phyloP scores from a whole-genome alignment of 208 protist species.

The Tritrichomonas foetus region DNA sequence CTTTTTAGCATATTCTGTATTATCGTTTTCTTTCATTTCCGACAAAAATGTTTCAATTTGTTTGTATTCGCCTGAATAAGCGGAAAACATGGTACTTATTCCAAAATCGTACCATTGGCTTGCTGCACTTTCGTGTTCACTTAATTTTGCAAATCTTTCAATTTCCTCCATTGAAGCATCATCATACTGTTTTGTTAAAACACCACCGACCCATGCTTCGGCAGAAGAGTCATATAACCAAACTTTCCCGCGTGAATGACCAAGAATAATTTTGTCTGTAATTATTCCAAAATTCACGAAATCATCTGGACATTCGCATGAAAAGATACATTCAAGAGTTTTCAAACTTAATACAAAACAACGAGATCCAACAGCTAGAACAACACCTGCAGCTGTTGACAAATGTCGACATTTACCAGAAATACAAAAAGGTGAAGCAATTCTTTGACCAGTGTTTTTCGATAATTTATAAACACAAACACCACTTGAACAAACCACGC shows the following conservation, averaged over 20 bases:
- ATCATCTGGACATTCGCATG: neutral
- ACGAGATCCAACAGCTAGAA: neutral
- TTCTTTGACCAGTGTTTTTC: neutral
- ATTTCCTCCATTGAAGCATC: neutral
- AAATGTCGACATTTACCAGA: neutral
- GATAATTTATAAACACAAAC: neutral
- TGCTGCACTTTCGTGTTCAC: neutral
- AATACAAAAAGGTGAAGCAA: neutral
- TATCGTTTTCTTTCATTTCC: too few species aligned
- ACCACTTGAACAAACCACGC: neutral
- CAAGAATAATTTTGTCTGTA: neutral
- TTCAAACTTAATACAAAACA: neutral
- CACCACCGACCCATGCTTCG: neutral
- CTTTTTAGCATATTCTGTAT: too few species aligned
- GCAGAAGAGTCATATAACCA: neutral
- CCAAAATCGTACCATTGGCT: neutral
- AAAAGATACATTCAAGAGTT: neutral
- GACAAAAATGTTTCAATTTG: too few species aligned
- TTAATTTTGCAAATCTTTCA: neutral
- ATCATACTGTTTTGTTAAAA: neutral
- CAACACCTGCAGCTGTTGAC: neutral
- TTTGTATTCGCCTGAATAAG: neutral
- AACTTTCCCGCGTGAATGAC: neutral
- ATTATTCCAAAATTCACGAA: neutral
- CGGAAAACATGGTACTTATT: neutral